Conservation (phyloP, 1,284 basidiomycete genomes). For the Apiotrichum sp. region DNA sequence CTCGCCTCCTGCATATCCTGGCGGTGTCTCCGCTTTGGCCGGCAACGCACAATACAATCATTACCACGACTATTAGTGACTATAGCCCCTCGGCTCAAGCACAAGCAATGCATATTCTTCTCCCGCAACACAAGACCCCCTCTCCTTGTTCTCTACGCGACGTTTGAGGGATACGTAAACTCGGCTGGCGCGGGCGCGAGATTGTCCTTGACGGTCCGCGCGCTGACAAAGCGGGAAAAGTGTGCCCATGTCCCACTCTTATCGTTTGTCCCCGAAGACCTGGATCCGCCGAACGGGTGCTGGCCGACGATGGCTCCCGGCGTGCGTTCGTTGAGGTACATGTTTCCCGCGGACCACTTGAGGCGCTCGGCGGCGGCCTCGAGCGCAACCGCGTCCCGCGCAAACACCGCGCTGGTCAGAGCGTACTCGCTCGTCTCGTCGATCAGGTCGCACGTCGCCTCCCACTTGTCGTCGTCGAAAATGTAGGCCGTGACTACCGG, state of each 20-base stretch:
- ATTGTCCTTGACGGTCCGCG: too few species aligned
- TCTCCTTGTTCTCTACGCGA: too few species aligned
- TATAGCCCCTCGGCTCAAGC: too few species aligned
- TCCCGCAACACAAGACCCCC: too few species aligned
- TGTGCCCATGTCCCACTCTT: slow-evolving; percentile 90
- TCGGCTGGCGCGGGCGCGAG: too few species aligned
- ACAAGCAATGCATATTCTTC: too few species aligned
- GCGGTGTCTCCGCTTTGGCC: too few species aligned
- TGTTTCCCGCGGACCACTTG: slow-evolving; percentile 61
- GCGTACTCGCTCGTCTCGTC: slow-evolving; percentile 84
- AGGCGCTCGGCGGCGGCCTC: slow-evolving; percentile 70
- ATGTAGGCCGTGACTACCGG: slow-evolving; percentile 89
- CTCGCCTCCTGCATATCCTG: too few species aligned
- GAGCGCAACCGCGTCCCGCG: slow-evolving; percentile 66
- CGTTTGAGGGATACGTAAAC: too few species aligned
- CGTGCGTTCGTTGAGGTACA: slow-evolving; percentile 84
- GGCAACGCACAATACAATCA: too few species aligned
- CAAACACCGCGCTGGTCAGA: slow-evolving; percentile 86
- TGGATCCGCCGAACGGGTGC: slow-evolving; percentile 84
- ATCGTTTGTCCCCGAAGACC: slow-evolving; percentile 94
- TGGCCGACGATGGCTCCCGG: slow-evolving; percentile 94
- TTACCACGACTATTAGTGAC: too few species aligned
- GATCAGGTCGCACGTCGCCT: slow-evolving; percentile 79
- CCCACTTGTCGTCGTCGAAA: slow-evolving; percentile 75
- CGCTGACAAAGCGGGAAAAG: slow-evolving; percentile 84